Conservation (phyloP, 768 basidiomycete species). For the Suillus brevipes region DNA sequence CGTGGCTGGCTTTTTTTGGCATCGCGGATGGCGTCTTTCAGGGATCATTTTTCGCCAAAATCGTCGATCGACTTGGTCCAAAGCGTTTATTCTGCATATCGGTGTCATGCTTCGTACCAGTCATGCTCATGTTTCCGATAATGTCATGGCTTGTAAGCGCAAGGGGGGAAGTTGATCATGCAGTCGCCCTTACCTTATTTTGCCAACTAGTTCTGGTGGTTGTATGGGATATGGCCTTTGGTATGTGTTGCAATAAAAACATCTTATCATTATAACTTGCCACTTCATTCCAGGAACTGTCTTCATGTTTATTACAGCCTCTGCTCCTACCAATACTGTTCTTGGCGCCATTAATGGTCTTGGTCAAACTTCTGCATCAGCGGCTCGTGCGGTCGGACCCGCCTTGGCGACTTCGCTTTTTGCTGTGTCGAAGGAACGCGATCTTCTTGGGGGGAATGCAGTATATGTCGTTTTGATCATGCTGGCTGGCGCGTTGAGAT, state of each 20-base stretch:
- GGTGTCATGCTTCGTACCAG: too few species aligned
- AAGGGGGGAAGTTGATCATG: too few species aligned
- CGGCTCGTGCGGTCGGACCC: neutral
- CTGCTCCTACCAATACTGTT: neutral
- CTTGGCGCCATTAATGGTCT: neutral
- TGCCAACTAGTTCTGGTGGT: neutral
- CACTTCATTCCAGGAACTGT: neutral
- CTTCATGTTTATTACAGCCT: neutral
- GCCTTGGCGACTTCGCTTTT: neutral
- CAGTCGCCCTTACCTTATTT: neutral
- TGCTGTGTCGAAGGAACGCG: neutral
- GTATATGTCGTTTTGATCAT: neutral
- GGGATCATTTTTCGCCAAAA: too few species aligned
- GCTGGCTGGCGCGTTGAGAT: neutral
- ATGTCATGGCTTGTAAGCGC: too few species aligned
- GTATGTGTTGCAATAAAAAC: neutral
- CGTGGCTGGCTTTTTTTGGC: too few species aligned
- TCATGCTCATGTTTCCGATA: too few species aligned
- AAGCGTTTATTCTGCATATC: too few species aligned
- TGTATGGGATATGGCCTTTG: neutral
- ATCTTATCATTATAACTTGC: neutral
- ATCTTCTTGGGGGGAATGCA: neutral
- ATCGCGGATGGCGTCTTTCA: too few species aligned
- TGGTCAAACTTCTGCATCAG: neutral
- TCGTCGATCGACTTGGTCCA: too few species aligned